Evolutionary conservation across 352 stramenopile species (phyloP).

Genomic region (Detonula confervacea): DNA sequence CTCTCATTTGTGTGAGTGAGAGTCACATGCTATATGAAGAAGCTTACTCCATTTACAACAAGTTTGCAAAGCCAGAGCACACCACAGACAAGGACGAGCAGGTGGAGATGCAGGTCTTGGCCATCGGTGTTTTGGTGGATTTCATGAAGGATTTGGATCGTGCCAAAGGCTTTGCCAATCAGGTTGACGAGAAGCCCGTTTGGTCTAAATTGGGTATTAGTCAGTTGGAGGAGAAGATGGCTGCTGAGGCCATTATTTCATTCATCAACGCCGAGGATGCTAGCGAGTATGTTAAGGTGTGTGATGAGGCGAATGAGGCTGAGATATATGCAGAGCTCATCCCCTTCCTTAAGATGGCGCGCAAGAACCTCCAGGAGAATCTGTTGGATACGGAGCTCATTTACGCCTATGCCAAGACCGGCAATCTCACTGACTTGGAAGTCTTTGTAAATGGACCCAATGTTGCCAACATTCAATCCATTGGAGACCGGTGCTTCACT

Average conservation of each 20-base stretch:
- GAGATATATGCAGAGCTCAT: constrained; percentile 98
- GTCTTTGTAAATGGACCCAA: constrained; percentile 99
- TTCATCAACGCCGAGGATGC: constrained; percentile 99
- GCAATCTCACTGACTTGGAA: constrained; percentile 98
- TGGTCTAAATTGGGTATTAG: constrained; percentile 99
- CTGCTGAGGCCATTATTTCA: constrained; percentile 94
- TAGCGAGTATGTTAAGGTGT: constrained; percentile 97
- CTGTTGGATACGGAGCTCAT: constrained; percentile 99
- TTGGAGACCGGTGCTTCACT: constrained; percentile 97
- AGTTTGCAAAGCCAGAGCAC: constrained; percentile 90
- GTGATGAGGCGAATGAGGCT: constrained; percentile 94
- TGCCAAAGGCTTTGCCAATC: constrained; percentile 98
- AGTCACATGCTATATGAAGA: constrained; percentile 99
- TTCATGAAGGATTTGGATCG: constrained; percentile 97
- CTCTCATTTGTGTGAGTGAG: constrained; percentile 97
- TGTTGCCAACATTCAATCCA: constrained; percentile 99
- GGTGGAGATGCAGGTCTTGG: constrained; percentile 94
- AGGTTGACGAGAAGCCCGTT: constrained; percentile 97
- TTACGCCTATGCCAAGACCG: constrained; percentile 98
- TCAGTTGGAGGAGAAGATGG: constrained; percentile 93
- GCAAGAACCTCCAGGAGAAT: constrained; percentile 99
- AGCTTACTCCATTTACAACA: constrained; percentile 99
- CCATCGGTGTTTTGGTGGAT: constrained; percentile 87
- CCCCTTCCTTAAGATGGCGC: constrained; percentile 98
- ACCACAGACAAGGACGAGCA: constrained; percentile 86